Evolutionary conservation across 805 yeast genomes (phyloP), one percentile per base, ranked within the genome.

Genomic region (Alloascoidea africana): DNA sequence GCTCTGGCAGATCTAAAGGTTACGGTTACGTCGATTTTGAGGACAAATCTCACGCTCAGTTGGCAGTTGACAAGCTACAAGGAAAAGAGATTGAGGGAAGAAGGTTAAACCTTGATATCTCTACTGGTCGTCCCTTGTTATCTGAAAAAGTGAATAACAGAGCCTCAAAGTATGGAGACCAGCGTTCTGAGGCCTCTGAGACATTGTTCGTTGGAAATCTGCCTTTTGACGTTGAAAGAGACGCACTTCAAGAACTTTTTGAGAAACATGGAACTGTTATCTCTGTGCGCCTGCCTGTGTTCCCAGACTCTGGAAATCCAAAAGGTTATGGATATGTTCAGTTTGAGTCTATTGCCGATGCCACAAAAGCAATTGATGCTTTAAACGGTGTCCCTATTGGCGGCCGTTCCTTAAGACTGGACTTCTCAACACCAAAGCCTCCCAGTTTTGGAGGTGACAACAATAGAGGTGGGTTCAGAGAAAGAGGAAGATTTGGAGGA

Each of bases 1-100:
- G 80, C 44, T 73, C 93, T 42, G 91, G 87, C 51, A 82, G 84
- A 65, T 85, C 96, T 40, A 79, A 89, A 70, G 98, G 98, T 60
- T 89, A 83, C 70, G 94, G 94, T 59, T 82, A 82, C 62, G 91
- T 82, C 60, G 94, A 82, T 55, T 82, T 82, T 51, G 82, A 73
- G 49, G 60, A 67, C 53, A 74, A 71, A 55, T 64, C 70, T 27
- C 65, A 63, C 42, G 93, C 93, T 50, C 86, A 82, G 59, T 76
- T 75, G 56, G 91, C 91, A 4, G 58, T 82, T 44, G 58, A 62
- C 41, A 84, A 79, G 58, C 68, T 63, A 68, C 89, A 82, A 63
- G 94, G 89, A 56, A 74, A 66, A 56, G 91, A 81, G 64, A 74
- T 82, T 45, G 93, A 82, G 47, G 93, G 93, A 53, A 78, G 93